Conservation (phyloP, 352 stramenopile species). For the Globisporangium canariense region DNA sequence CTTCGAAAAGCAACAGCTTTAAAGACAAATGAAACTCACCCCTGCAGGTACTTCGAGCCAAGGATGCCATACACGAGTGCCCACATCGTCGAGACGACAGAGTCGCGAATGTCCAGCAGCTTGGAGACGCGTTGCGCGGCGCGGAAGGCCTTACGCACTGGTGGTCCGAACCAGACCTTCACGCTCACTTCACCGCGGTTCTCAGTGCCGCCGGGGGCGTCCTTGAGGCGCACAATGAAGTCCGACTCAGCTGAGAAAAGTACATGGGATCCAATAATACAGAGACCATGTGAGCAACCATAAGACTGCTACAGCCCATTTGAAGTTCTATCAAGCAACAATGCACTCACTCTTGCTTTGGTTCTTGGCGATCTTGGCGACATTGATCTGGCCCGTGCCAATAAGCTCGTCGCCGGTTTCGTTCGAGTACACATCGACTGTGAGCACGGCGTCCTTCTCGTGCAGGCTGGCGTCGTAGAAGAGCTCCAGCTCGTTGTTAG, state of each 20-base stretch:
- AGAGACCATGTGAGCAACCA: neutral
- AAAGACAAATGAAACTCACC: slow-evolving; percentile 18
- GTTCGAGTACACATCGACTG: slow-evolving; percentile 68
- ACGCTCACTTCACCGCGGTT: slow-evolving; percentile 60
- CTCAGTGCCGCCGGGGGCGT: slow-evolving; percentile 28
- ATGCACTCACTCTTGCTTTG: slow-evolving; percentile 26
- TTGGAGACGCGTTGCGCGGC: slow-evolving; percentile 64
- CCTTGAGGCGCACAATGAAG: slow-evolving; percentile 50
- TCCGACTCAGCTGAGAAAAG: slow-evolving; percentile 22
- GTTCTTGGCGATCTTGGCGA: slow-evolving; percentile 34
- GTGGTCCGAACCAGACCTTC: slow-evolving; percentile 73
- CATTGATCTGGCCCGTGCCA: slow-evolving; percentile 61
- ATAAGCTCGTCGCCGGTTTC: slow-evolving; percentile 74
- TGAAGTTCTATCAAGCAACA: neutral
- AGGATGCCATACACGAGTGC: slow-evolving; percentile 32
- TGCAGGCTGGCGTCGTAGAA: slow-evolving; percentile 63
- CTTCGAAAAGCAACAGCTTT: neutral
- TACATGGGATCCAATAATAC: neutral
- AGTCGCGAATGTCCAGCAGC: slow-evolving; percentile 71
- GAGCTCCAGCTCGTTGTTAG: slow-evolving; percentile 82
- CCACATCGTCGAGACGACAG: slow-evolving; percentile 51
- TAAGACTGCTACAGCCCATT: neutral
- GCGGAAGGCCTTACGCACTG: slow-evolving; percentile 75
- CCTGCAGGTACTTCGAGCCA: slow-evolving; percentile 39
- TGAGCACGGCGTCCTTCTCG: slow-evolving; percentile 46